Evolutionary conservation across 768 basidiomycete species (phyloP), one percentile per base, ranked within the genome.

Genomic region (Xerocomus brunneocitrinus): DNA sequence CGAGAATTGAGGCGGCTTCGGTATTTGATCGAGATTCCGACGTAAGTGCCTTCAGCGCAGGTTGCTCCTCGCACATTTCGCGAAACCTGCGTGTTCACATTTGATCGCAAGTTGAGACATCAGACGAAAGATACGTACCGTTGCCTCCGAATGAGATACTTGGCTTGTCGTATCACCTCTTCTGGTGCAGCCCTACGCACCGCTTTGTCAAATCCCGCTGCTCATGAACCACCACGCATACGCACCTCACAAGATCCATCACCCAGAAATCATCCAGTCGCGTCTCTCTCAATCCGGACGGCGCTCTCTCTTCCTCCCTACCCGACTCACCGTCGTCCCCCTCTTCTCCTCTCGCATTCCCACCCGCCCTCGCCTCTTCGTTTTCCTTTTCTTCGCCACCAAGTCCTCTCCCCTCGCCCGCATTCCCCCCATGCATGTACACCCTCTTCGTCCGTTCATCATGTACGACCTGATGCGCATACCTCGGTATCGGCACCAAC

Each of bases 391-490:
- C 60, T 53, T 63, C 67, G 28, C 46, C 56, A 7, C 53, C 49
- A 1, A 31, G 31, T 16, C 13, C 55, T 47, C 60, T 58, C 12
- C 61, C 66, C 41, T 72, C 62, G 0, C 87, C 87, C 5, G 79
- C 80, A 69, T 89, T 91, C 40, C 89, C 89, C 3, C 90, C 90
- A 60, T 91, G 89, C 71, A 91, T 70, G 61, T 79, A 90, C 3
- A 83, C 72, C 34, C 70, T 77, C 57, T 75, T 79, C 41, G 79
- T 76, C 27, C 66, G 69, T 1, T 79, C 71, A 58, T 89, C 83
- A 55, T 89, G 91, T 39, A 85, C 85, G 12, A 89, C 81, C 65
- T 90, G 87, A 61, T 90, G 87, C 3, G 89, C 89, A 62, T 85
- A 91, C 48, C 89, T 74, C 7, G 89, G 79, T 4, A 72, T 56